Base-by-base conservation (phyloP, 352 stramenopile genomes). In the Thalassiosira livingstoniorum region DNA sequence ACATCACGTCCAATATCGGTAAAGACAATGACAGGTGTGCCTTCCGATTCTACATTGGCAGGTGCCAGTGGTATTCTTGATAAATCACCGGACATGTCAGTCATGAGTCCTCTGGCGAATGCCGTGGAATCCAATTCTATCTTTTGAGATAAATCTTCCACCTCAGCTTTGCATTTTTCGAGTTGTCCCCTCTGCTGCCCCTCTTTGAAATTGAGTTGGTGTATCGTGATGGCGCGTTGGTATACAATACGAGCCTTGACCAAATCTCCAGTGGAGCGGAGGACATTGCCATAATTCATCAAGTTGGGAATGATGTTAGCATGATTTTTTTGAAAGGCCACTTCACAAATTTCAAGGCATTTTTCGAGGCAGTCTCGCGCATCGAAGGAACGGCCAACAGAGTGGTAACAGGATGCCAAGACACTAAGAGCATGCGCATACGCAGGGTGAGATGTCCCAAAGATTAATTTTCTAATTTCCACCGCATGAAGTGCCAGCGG, bases 271-370 rank as follows among this genome's bases (percentile, higher is more conserved):
- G 75, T 84, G 2, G 76, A 78, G 1, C 76, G 39, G 34, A 89
- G 75, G 47, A 87, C 70, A 51, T 85, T 87, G 10, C 83, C 80
- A 75, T 87, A 89, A 61, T 82, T 87, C 79, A 89, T 89, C 18
- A 89, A 53, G 77, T 89, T 89, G 35, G 83, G 83, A 63, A 89
- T 89, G 39, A 86, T 72, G 74, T 89, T 89, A n/a, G 83, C 78
- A 75, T 89, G 83, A 51, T 86, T 87, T 32, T 76, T 82, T 43
- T 82, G 78, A 62, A 89, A 89, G 13, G 80, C 73, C 67, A 77
- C 68, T 45, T 89, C 83, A 66, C 83, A 89, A 63, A 89, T 89
- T 54, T 77, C 70, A 53, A 89, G 68, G 51, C 83, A 89, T 53
- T 82, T 79, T 51, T 87, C 77, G 32, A 88, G 78, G 35, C 65